phyloP scores from a whole-genome alignment of 352 stramenopile genomes.

The Blastocystis sp. region DNA sequence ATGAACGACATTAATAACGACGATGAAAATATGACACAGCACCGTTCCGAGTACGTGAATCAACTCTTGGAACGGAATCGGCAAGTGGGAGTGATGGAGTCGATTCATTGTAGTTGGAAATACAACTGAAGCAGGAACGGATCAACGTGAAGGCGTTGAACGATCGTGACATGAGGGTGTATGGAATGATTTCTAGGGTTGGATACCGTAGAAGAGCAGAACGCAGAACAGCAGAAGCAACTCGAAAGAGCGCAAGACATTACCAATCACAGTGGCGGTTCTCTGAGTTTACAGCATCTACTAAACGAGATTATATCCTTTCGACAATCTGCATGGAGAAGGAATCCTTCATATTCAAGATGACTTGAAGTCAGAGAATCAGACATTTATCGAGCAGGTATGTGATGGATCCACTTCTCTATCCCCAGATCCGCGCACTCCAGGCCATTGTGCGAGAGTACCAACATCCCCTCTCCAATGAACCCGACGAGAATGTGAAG shows the following conservation, averaged over 20 bases:
- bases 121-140: slow-evolving; percentile 31
- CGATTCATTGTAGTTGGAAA: not conserved
- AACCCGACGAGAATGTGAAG: not conserved
- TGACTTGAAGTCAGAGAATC: slow-evolving; percentile 20
- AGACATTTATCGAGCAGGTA: slow-evolving; percentile 52
- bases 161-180: not conserved
- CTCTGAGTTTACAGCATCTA: slow-evolving; percentile 1
- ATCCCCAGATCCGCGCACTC: slow-evolving; percentile 17
- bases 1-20: slow-evolving; percentile 42
- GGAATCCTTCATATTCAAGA: slow-evolving; percentile 14
- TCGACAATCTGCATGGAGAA: not conserved
- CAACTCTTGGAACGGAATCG: slow-evolving; percentile 29
- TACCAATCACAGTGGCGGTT: slow-evolving; percentile 22
- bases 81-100: not conserved
- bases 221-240: not conserved
- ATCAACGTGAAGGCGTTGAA: slow-evolving; percentile 49
- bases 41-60: slow-evolving; percentile 54
- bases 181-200: not conserved
- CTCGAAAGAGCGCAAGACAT: not conserved
- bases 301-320: slow-evolving; percentile 50
- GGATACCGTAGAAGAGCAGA: slow-evolving; percentile 15
- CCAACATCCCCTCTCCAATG: not conserved
- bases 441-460: slow-evolving; percentile 46
- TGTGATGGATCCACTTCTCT: not conserved
- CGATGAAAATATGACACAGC: slow-evolving; percentile 43